phyloP scores from a whole-genome alignment of 2,329 filamentous ascomycete genomes.

The Paraconiothyrium sp. region DNA sequence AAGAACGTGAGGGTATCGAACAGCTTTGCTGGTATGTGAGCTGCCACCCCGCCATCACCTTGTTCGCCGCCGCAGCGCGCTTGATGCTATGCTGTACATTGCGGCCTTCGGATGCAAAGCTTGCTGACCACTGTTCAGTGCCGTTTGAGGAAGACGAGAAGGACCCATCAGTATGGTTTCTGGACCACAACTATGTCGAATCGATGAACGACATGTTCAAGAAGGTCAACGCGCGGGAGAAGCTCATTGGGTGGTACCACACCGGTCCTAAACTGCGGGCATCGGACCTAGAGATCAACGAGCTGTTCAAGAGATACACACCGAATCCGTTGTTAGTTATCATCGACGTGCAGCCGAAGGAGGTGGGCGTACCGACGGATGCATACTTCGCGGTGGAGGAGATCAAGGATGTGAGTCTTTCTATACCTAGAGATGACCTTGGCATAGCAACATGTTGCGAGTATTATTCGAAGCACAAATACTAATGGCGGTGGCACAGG shows the following conservation, averaged over 20 bases:
- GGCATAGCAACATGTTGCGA: neutral
- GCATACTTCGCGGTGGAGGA: conserved; percentile 99
- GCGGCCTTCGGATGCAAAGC: conserved; percentile 1
- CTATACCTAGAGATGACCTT: neutral
- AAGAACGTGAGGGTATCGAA: conserved; percentile 97
- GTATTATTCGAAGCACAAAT: neutral
- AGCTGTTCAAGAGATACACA: conserved; percentile 99
- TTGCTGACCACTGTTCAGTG: conserved; percentile 64
- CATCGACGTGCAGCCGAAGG: conserved; percentile 97
- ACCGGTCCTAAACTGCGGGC: conserved; percentile 96
- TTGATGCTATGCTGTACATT: conserved; percentile 10
- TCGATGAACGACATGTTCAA: conserved; percentile 99
- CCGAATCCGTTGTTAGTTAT: conserved; percentile 96
- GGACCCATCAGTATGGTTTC: conserved; percentile 97
- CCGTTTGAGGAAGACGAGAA: conserved; percentile 99
- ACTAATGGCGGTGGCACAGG: conserved; percentile 62
- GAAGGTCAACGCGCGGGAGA: conserved; percentile 98
- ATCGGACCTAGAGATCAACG: conserved; percentile 98
- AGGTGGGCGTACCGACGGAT: conserved; percentile 96
- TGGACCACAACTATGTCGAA: conserved; percentile 99
- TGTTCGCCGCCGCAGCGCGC: conserved; percentile 27
- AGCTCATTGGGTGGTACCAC: conserved; percentile 99
- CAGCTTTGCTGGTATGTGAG: conserved; percentile 94
- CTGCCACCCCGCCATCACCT: conserved; percentile 20
- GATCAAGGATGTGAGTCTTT: conserved; percentile 88